Base-by-base conservation (phyloP, 23 red algal genomes). In the Agarophyton chilense region DNA sequence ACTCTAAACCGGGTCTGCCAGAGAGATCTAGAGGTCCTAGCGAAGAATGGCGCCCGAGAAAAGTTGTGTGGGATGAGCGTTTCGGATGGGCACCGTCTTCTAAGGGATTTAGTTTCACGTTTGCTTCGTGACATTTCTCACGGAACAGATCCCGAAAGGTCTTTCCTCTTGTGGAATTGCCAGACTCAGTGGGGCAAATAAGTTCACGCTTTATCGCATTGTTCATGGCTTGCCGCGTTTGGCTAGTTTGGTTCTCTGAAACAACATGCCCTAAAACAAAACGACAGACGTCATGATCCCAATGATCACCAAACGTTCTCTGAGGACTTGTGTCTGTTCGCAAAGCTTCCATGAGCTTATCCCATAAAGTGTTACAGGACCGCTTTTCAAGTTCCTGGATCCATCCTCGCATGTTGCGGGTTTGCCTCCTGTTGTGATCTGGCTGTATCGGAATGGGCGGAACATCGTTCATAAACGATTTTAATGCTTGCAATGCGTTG, bases 131-230 rank as follows among this genome's bases (percentile, higher is more conserved):
- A 54, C 82, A 87, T 74, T 87, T 87, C 46, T 87, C 82, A 33
- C 82, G 82, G 67, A 87, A 87, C 1, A 87, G 67, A 36, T 87
- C 82, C 31, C 82, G 63, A 72, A 87, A 87, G 11, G 82, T 87
- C 51, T 80, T 80, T 25, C 77, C 77, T 24, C 77, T 43, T 7
- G 63, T 56, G 52, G 67, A 72, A 50, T 60, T 84, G 33, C 82
- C 62, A 21, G 64, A 75, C 54, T 87, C 82, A 8, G 67, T 35
- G 16, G 43, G 82, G 29, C 82, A 87, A 32, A 57, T 60, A 0
- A 87, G 82, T 56, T 87, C 82, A 70, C 82, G 55, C 49, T 87
- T 87, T 18, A 87, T 87, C 12, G 82, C 82, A 44, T 87, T 87
- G 61, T 87, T 87, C 26, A 87, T 65, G 49, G 82, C 82, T 55